Percentiles rank a stretch among this genome's conserved stretches.
phyloP scores from a whole-genome alignment of 2,329 filamentous ascomycete genomes.

The Bipolaris cookei region DNA sequence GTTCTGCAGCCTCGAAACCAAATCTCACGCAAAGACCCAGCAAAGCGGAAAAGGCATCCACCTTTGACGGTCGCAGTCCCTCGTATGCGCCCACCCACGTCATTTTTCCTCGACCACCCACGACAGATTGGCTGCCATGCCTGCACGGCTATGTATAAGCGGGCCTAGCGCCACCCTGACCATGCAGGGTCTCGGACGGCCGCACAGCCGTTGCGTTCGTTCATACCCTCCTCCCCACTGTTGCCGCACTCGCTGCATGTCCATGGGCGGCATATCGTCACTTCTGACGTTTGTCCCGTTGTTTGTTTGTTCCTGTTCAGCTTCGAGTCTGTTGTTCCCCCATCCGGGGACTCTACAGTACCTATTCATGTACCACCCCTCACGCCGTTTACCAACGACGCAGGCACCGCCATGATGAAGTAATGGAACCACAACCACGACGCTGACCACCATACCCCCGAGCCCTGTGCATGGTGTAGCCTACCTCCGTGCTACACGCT shows the following conservation, averaged over 20 bases:
- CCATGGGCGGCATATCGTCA: slow-evolving; percentile 25
- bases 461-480: not conserved
- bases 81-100: slow-evolving; percentile 24
- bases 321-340: slow-evolving; percentile 22
- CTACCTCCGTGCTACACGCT: not conserved
- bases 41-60: slow-evolving; percentile 20
- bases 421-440: slow-evolving; percentile 4
- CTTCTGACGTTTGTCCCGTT: slow-evolving; percentile 26
- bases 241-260: slow-evolving; percentile 11
- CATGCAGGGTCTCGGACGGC: slow-evolving; percentile 25
- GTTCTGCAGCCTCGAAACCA: slow-evolving; percentile 6
- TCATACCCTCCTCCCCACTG: slow-evolving; percentile 9
- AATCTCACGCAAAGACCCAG: slow-evolving; percentile 18
- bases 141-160: slow-evolving; percentile 9
- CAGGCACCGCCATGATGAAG: slow-evolving; percentile 23
- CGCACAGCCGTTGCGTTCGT: slow-evolving; percentile 24
- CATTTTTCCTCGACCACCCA: slow-evolving; percentile 18
- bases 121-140: slow-evolving; percentile 14
- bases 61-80: slow-evolving; percentile 4
- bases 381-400: slow-evolving; percentile 15
- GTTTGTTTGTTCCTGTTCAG: slow-evolving; percentile 15
- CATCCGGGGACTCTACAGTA: slow-evolving; percentile 6
- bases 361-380: not conserved
- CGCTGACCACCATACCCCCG: not conserved
- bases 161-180: slow-evolving; percentile 9